A percentile compares a stretch with the other conserved stretches of the same genome.
These are phyloP conservation scores for Kernera saxatilis DNA, from an alignment of 345 rosid species.

Conservation along the genomic window DNA sequence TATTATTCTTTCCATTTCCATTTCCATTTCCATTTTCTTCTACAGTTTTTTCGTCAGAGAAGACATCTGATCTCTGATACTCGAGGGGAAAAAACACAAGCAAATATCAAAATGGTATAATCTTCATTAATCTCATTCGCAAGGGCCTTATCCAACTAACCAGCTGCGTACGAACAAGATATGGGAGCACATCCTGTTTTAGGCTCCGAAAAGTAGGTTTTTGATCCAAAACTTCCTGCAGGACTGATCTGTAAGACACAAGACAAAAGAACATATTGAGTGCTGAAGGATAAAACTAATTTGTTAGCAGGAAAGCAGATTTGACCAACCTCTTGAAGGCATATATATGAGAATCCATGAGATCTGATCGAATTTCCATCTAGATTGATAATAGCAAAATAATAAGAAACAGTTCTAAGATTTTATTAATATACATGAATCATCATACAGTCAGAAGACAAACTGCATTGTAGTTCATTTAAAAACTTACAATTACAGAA, in stretches of 20 bases:
- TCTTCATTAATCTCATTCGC: neutral
- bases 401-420: neutral
- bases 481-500: neutral
- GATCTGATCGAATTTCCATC: constrained; percentile 95
- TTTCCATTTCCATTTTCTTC: constrained; percentile 83
- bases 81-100: constrained; percentile 6
- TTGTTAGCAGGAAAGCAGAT: constrained; percentile 6
- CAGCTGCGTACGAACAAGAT: constrained; percentile 91
- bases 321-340: constrained; percentile 83
- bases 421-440: neutral
- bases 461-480: neutral
- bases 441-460: neutral
- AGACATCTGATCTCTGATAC: constrained; percentile 60
- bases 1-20: constrained; percentile 48
- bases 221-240: constrained; percentile 64
- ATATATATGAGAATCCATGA: constrained; percentile 94
- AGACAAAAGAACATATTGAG: constrained; percentile 11
- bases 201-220: constrained; percentile 75
- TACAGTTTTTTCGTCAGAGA: constrained; percentile 37
- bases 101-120: constrained; percentile 1
- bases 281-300: neutral
- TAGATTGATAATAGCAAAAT: constrained; percentile 31
- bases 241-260: constrained; percentile 51
- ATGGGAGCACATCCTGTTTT: constrained; percentile 81
- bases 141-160: constrained; percentile 47